phyloP scores from a whole-genome alignment of 352 stramenopile species.

The Phytophthora fragariae region DNA sequence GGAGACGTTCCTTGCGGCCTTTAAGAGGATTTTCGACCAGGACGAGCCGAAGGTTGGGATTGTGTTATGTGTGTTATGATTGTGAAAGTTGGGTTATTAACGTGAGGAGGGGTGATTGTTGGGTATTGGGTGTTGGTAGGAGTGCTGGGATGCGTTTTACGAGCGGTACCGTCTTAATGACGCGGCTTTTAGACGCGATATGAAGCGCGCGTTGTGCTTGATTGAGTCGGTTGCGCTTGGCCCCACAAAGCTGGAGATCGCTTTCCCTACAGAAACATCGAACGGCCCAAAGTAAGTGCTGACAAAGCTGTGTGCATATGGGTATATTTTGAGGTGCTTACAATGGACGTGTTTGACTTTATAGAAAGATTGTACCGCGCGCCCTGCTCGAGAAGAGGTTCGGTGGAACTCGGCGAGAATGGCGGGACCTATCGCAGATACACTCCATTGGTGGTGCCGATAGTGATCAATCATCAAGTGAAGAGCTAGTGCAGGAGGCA shows the following conservation, averaged over 20 bases:
- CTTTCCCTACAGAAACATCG: conserved; percentile 34
- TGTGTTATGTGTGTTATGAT: background rate
- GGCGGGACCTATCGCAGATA: conserved; percentile 46
- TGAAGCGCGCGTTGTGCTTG: conserved; percentile 61
- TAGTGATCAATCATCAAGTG: background rate
- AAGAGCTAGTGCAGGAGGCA: conserved; percentile 15
- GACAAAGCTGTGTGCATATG: background rate
- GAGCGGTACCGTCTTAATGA: conserved; percentile 49
- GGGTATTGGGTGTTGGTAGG: conserved; percentile 27
- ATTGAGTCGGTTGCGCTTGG: conserved; percentile 65
- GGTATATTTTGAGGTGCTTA: background rate
- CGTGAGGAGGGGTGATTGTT: background rate
- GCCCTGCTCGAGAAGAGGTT: conserved; percentile 48
- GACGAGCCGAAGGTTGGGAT: conserved; percentile 66
- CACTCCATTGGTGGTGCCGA: conserved; percentile 31
- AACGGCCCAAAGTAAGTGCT: conserved; percentile 16
- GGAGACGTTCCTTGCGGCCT: conserved; percentile 55
- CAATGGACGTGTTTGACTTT: background rate
- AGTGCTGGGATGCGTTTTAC: conserved; percentile 63
- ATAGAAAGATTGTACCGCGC: conserved; percentile 39
- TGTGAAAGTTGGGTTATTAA: background rate
- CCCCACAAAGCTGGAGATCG: conserved; percentile 59
- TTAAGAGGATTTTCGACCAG: conserved; percentile 60
- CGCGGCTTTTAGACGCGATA: conserved; percentile 68
- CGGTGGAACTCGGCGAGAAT: conserved; percentile 34